Percentiles rank a stretch among this genome's conserved stretches.
These are phyloP conservation scores for Phyllosticta paracitricarpa DNA, from an alignment of 2,329 filamentous ascomycete species.

Conservation along the genomic window DNA sequence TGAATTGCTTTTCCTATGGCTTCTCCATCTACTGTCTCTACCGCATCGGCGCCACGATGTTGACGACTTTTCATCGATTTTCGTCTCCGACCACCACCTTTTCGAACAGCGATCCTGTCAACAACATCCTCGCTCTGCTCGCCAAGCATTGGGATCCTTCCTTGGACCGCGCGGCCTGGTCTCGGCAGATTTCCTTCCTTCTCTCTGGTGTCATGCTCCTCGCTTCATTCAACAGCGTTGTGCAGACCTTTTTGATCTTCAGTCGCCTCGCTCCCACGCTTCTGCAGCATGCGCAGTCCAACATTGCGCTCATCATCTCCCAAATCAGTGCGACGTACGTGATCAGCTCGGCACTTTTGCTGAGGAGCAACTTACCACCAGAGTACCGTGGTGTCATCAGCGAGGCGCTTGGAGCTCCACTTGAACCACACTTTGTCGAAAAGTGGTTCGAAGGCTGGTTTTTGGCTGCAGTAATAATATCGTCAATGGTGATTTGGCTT, in stretches of 20 bases:
- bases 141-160: constrained; percentile 77
- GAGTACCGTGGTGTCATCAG: constrained; percentile 70
- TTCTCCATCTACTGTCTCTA: constrained; percentile 82
- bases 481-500: constrained; percentile 13
- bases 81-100: constrained; percentile 36
- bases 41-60: constrained; percentile 61
- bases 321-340: constrained; percentile 81
- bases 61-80: constrained; percentile 57
- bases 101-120: constrained; percentile 70
- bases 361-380: constrained; percentile 66
- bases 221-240: constrained; percentile 68
- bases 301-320: constrained; percentile 67
- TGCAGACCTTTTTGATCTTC: constrained; percentile 80
- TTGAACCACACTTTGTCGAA: constrained; percentile 64
- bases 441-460: constrained; percentile 88
- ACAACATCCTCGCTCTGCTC: constrained; percentile 67
- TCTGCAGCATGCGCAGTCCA: constrained; percentile 65
- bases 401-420: constrained; percentile 65
- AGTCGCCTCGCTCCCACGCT: constrained; percentile 62
- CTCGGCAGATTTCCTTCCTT: constrained; percentile 74
- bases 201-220: constrained; percentile 75
- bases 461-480: constrained; percentile 34
- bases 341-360: constrained; percentile 65
- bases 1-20: constrained; percentile 53
- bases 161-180: constrained; percentile 74